These are phyloP conservation scores for Xeromyces bisporus DNA, from an alignment of 495 filamentous ascomycete genomes.

Conservation along the genomic window DNA sequence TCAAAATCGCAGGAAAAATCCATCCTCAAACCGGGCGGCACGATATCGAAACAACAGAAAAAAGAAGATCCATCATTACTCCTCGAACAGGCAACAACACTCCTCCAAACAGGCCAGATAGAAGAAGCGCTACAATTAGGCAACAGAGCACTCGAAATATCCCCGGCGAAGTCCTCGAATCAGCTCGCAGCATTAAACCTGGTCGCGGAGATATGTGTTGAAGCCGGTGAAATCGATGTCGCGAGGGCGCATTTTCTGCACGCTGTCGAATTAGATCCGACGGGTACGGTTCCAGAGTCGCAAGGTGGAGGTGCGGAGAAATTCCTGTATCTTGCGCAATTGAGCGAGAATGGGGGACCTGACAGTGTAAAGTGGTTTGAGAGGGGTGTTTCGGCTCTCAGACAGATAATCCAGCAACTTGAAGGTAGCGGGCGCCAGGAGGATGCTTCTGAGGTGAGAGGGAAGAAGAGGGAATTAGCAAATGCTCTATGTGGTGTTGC, in stretches of 20 bases:
- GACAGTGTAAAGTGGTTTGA: conserved; percentile 82
- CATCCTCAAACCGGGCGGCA: conserved; percentile 28
- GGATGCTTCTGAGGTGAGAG: conserved; percentile 29
- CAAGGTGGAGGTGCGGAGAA: conserved; percentile 79
- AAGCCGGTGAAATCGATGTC: conserved; percentile 59
- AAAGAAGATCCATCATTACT: conserved; percentile 34
- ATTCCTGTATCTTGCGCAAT: conserved; percentile 88
- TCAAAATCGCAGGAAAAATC: conserved; percentile 29
- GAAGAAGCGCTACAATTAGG: conserved; percentile 51
- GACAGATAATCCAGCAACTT: conserved; percentile 43
- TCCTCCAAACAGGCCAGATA: conserved; percentile 53
- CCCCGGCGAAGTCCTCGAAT: conserved; percentile 19
- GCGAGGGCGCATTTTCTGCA: conserved; percentile 51
- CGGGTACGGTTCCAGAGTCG: conserved; percentile 41
- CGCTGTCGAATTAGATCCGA: conserved; percentile 56
- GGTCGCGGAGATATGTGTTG: conserved; percentile 70
- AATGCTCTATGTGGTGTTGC: conserved; percentile 76
- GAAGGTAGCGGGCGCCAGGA: conserved; percentile 22
- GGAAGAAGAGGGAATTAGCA: conserved; percentile 63
- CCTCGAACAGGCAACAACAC: conserved; percentile 49
- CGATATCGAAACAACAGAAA: conserved; percentile 30
- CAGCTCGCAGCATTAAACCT: conserved; percentile 54
- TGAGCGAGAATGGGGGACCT: conserved; percentile 69
- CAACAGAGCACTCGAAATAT: conserved; percentile 38
- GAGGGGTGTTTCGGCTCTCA: conserved; percentile 54